Evolutionary conservation across 805 yeast species (phyloP).

Genomic region (Candida khao-thaluensis): DNA sequence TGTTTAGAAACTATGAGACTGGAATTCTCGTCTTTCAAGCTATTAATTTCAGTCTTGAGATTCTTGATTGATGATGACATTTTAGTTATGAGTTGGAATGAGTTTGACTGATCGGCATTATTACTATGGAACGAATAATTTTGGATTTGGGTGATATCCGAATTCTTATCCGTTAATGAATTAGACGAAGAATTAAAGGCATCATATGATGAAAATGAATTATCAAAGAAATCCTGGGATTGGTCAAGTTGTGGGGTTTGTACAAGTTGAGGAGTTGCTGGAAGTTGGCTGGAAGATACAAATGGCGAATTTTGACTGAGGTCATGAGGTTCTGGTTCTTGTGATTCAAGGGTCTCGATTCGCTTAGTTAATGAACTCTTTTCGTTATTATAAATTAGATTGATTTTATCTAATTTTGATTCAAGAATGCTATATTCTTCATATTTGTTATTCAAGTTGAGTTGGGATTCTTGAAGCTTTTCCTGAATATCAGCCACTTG

Average conservation of each 20-base stretch:
- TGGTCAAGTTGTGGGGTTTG: neutral
- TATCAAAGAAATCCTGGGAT: neutral
- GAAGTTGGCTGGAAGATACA: neutral
- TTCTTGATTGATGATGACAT: conserved; percentile 75
- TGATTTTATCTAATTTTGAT: conserved; percentile 21
- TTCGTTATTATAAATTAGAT: conserved; percentile 31
- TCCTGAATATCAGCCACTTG: conserved; percentile 15
- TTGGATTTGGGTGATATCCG: conserved; percentile 5
- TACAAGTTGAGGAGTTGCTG: neutral
- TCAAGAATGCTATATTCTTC: conserved; percentile 4
- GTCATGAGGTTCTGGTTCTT: conserved; percentile 18
- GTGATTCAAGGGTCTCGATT: conserved; percentile 17
- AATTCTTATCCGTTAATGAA: conserved; percentile 6
- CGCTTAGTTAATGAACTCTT: conserved; percentile 26
- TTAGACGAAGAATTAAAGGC: conserved; percentile 8
- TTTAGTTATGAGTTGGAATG: conserved; percentile 66
- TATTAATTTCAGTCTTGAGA: conserved; percentile 72
- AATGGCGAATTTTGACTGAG: conserved; percentile 9
- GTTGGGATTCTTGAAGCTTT: neutral
- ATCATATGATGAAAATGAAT: conserved; percentile 6
- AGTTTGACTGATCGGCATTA: conserved; percentile 2
- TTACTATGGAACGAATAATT: conserved; percentile 1
- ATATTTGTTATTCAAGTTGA: conserved; percentile 2
- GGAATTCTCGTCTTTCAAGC: conserved; percentile 61
- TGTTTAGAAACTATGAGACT: conserved; percentile 57